Conservation (phyloP, 2,329 filamentous ascomycete genomes). For the Zopfia rhizophila region DNA sequence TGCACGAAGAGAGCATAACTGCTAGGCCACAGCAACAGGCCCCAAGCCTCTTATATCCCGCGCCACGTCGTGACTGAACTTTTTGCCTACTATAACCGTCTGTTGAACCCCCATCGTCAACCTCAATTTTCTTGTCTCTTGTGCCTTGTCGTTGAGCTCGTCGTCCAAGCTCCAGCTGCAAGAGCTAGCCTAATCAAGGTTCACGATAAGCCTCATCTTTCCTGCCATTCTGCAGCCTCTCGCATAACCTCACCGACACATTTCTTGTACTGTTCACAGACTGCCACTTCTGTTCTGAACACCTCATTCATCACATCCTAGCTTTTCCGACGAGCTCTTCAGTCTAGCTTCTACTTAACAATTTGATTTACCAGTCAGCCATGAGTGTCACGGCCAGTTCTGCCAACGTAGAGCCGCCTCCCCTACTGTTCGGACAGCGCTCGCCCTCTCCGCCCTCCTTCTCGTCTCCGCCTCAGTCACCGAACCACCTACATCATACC, state of each 20-base stretch:
- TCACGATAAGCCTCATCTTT: conserved; percentile 14
- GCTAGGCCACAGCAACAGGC: not conserved
- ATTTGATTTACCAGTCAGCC: conserved; percentile 22
- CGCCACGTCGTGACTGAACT: conserved; percentile 11
- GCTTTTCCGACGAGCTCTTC: not conserved
- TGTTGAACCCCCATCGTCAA: too few relatives aligned
- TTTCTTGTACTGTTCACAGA: conserved; percentile 1
- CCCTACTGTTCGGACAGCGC: conserved; percentile 49
- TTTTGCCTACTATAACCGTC: too few relatives aligned
- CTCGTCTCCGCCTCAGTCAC: conserved; percentile 43
- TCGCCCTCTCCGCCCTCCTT: conserved; percentile 46
- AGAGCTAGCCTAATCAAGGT: conserved; percentile 6
- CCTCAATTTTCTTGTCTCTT: not conserved
- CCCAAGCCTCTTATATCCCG: conserved; percentile 5
- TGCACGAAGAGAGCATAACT: not conserved
- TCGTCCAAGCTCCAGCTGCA: not conserved
- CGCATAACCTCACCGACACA: conserved; percentile 15
- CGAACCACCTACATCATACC: conserved; percentile 38
- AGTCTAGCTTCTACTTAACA: not conserved
- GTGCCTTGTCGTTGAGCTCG: conserved; percentile 3
- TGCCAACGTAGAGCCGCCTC: conserved; percentile 46
- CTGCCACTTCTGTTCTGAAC: not conserved
- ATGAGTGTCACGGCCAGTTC: conserved; percentile 52
- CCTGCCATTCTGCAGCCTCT: conserved; percentile 23
- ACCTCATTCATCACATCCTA: too few relatives aligned